Base-by-base conservation (phyloP, 139 green algal genomes). In the Picochlorum costavermella region DNA sequence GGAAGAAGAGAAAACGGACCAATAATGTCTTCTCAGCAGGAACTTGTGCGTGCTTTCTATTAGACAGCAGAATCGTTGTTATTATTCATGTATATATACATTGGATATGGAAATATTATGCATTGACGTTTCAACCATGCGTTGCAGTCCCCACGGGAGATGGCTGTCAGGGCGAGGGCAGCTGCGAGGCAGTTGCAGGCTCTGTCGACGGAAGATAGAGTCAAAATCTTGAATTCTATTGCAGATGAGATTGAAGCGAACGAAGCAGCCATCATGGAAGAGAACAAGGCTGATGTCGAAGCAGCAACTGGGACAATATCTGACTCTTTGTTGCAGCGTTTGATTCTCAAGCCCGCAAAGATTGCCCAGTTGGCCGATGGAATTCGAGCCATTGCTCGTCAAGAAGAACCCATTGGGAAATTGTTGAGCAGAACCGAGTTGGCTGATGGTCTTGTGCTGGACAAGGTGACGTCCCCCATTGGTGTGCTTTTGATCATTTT, bases 401-500 rank as follows among this genome's bases (percentile, higher is more conserved):
- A 90, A 71, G 81, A 92, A 25, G 89, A 96, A 78, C 88, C 88
- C 4, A 71, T 96, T 11, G 79, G 88, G 3, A 70, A 77, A 17
- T 55, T 87, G 50, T 61, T 95, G 16, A 74, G 51, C 8, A 71
- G 74, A 8, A 84, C 77, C 56, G 78, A 99, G 76, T 61, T 99
- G 2, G 88, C 91, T 25, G 84, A 98, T 30, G 92, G 73, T n/a
- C 79, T 99, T 16, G 71, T 84, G 6, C 82, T 99, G 30, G 88
- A 96, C 63, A 94, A 96, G 77, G 74, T 92, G 28, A 94, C 89
- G 2, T 78, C 80, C 0, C 88, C 94, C 48, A 93, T 99, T 46
- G 94, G 94, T 9, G 94, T 99, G 63, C 81, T 98, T 67, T 74
- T 99, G 29, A 88, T 99, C 78, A 99, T 99, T 75, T 99, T 98